Base-by-base conservation (phyloP, 352 stramenopile genomes). In the Pythium guiyangense region DNA sequence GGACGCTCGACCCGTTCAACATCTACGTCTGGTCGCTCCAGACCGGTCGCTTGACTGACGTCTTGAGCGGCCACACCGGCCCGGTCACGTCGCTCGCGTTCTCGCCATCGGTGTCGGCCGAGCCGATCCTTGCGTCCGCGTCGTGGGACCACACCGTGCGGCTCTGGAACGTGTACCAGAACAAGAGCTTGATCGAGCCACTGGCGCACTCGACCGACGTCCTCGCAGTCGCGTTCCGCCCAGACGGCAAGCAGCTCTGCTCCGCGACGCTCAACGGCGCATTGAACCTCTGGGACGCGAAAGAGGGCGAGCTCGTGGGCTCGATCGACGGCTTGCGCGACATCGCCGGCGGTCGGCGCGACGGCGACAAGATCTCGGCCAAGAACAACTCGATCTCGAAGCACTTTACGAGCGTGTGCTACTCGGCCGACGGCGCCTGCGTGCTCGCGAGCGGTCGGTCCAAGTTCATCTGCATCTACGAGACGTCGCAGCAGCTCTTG, bases 381-480 rank as follows among this genome's bases (percentile, higher is more conserved):
- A 75, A 84, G 34, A 96, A 94, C 71, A 93, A 98, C 70, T 74
- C 94, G 40, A 74, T 95, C 14, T 96, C 90, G 4, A 98, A 99
- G 67, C 96, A 99, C 67, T 99, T 99, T 65, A 99, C 95, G n/a
- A 98, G 90, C 60, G 83, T 99, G 22, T 97, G 92, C 63, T 99
- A 99, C 77, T 99, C 94, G 49, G 96, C 96, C 37, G 98, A 99
- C 66, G 98, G 98, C 54, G 86, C 86, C 14, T 99, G 95, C 64
- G 80, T 99, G 26, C 79, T 99, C 14, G 97, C 96, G 6, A 97
- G 97, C 55, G 97, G 97, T 14, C 96, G 96, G 52, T 98, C 90
- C 52, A 99, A 99, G 72, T 99, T 98, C 68, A 93, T 99, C 54
- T 99, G 98, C 67, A 99, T 99, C 62, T 99, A 99, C 81, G 92